Conservation (phyloP, 169 alveolate genomes). For the Perkinsus chesapeaki region DNA sequence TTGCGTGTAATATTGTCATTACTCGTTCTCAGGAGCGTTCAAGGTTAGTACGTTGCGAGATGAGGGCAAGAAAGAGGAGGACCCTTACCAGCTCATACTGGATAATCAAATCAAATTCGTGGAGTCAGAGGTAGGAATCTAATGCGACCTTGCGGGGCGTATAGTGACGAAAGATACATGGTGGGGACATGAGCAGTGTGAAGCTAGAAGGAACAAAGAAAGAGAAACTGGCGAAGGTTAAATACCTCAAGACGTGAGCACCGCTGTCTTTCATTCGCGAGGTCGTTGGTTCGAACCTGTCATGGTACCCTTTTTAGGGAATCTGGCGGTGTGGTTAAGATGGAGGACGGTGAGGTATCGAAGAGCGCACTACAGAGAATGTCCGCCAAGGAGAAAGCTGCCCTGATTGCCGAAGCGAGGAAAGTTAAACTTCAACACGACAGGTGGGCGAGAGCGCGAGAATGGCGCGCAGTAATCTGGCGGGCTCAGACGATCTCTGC, state of each 20-base stretch:
- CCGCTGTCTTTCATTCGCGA: background rate
- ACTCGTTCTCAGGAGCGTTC: background rate
- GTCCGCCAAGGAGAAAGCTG: constrained; percentile 31
- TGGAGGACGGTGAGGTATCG: background rate
- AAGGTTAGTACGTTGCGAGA: constrained; percentile 25
- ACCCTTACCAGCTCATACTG: constrained; percentile 54
- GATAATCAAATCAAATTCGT: constrained; percentile 58
- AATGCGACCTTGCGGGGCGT: background rate
- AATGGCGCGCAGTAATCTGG: constrained; percentile 47
- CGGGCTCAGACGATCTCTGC: constrained; percentile 54
- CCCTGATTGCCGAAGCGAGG: constrained; percentile 14
- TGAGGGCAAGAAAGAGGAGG: constrained; percentile 31
- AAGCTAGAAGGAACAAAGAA: background rate
- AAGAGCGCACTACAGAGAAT: background rate
- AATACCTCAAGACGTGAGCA: background rate
- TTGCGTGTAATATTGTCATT: background rate
- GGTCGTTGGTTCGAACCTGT: background rate
- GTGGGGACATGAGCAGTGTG: background rate
- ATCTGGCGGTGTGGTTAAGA: background rate
- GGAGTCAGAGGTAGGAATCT: constrained; percentile 30
- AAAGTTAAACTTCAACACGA: constrained; percentile 36
- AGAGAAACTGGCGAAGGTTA: background rate
- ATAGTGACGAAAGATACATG: background rate
- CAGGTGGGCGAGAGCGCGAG: constrained; percentile 31
- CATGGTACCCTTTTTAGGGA: background rate